Conservation (phyloP, 306 rosid genomes). For the Cotoneaster glaucophyllus region DNA sequence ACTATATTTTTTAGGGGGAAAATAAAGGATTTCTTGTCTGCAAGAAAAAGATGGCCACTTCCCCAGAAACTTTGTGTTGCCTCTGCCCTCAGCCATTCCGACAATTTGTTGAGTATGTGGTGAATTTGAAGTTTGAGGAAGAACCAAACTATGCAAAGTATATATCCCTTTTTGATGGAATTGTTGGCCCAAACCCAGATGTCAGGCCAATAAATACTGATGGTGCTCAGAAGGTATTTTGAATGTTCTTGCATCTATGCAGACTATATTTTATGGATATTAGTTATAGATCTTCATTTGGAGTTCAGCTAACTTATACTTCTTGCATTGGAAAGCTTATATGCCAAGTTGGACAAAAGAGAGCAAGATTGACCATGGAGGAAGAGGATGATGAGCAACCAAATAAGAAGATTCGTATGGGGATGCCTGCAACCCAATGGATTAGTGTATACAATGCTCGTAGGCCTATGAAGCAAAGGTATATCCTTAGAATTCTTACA, state of each 20-base stretch:
- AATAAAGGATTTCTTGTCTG: slow-evolving; percentile 83
- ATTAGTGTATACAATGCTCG: slow-evolving; percentile 79
- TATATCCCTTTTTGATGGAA: slow-evolving; percentile 73
- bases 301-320: slow-evolving; percentile 11
- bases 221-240: slow-evolving; percentile 70
- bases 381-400: slow-evolving; percentile 80
- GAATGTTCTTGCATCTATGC: background rate
- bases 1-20: slow-evolving; percentile 54
- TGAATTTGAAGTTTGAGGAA: slow-evolving; percentile 77
- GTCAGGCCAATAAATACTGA: slow-evolving; percentile 79
- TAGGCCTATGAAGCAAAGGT: slow-evolving; percentile 93
- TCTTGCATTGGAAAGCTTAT: slow-evolving; percentile 49
- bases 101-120: slow-evolving; percentile 69
- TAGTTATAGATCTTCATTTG: background rate
- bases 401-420: slow-evolving; percentile 72
- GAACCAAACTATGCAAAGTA: slow-evolving; percentile 85
- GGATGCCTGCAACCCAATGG: slow-evolving; percentile 86
- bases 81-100: slow-evolving; percentile 82
- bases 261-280: background rate
- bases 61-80: slow-evolving; percentile 64
- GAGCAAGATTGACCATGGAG: slow-evolving; percentile 71
- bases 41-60: slow-evolving; percentile 81
- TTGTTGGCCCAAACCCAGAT: slow-evolving; percentile 81
- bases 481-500: slow-evolving; percentile 1
- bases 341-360: slow-evolving; percentile 71